Percentiles rank a stretch among this genome's conserved stretches.
Evolutionary conservation across 805 yeast species (phyloP).

Genomic region (Saccharomycopsis babjevae): DNA sequence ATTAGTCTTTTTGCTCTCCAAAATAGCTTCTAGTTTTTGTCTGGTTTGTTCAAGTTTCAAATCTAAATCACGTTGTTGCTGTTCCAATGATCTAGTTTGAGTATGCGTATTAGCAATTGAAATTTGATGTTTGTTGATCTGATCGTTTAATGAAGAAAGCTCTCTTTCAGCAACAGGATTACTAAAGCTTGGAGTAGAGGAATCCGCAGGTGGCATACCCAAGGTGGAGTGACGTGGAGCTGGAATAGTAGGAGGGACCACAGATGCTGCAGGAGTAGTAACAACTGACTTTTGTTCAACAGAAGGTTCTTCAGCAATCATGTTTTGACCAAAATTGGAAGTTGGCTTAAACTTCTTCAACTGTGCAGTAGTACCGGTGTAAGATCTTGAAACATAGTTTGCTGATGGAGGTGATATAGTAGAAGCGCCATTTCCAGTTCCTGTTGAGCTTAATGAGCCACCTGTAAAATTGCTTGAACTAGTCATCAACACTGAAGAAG

Average conservation of each 20-base stretch:
- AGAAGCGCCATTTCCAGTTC: constrained; percentile 20
- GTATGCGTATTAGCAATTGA: constrained; percentile 81
- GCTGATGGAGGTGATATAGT: constrained; percentile 5
- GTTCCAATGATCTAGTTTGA: constrained; percentile 68
- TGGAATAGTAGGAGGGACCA: constrained; percentile 16
- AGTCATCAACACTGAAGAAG: not conserved
- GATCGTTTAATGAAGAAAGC: constrained; percentile 42
- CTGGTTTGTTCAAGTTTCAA: constrained; percentile 67
- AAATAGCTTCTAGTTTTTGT: constrained; percentile 61
- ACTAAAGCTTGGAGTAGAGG: constrained; percentile 21
- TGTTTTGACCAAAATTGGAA: constrained; percentile 74
- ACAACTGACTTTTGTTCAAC: constrained; percentile 23
- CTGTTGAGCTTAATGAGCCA: constrained; percentile 23
- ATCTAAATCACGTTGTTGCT: constrained; percentile 61
- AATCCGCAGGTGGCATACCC: not conserved
- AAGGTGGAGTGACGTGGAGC: not conserved
- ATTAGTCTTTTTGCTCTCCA: constrained; percentile 58
- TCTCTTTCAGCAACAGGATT: constrained; percentile 44
- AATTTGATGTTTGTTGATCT: constrained; percentile 67
- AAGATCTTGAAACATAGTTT: constrained; percentile 12
- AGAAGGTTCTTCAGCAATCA: constrained; percentile 26
- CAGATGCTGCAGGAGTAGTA: constrained; percentile 19
- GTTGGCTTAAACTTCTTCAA: constrained; percentile 60
- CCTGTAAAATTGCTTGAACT: not conserved
- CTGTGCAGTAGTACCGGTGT: constrained; percentile 20